Evolutionary conservation across 2,329 filamentous ascomycete species (phyloP).

Genomic region (Exophiala viscosa): DNA sequence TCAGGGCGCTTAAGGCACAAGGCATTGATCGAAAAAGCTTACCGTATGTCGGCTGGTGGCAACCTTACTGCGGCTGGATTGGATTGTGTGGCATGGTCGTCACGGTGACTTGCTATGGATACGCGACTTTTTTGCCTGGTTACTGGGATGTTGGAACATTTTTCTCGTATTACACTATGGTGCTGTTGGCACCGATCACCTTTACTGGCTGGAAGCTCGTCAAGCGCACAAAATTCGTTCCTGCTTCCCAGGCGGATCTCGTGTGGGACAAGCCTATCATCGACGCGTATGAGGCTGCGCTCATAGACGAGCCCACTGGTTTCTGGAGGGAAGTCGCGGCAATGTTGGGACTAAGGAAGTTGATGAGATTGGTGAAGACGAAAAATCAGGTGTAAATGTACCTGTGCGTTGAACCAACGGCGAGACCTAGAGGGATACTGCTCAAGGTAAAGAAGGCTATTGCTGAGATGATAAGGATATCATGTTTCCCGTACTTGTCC

Average conservation of each 20-base stretch:
- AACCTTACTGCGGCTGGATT: constrained; percentile 65
- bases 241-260: constrained; percentile 56
- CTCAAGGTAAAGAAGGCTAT: too few relatives aligned
- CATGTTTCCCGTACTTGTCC: too few relatives aligned
- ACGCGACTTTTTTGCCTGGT: constrained; percentile 45
- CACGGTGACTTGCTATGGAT: constrained; percentile 51
- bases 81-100: constrained; percentile 46
- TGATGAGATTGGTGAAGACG: too few relatives aligned
- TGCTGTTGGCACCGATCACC: constrained; percentile 51
- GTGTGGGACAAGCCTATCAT: constrained; percentile 59
- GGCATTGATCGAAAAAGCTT: constrained; percentile 51
- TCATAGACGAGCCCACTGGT: constrained; percentile 46
- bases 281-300: constrained; percentile 56
- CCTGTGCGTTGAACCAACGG: too few relatives aligned
- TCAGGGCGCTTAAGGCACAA: constrained; percentile 50
- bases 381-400: too few relatives aligned
- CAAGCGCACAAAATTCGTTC: constrained; percentile 56
- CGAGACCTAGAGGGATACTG: too few relatives aligned
- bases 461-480: too few relatives aligned
- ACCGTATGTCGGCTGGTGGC: constrained; percentile 60
- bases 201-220: constrained; percentile 62
- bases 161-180: constrained; percentile 56
- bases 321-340: constrained; percentile 56
- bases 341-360: constrained; percentile 37
- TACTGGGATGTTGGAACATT: constrained; percentile 42